Base-by-base conservation (phyloP, 1,139 yeast species). In the Suhomyces coccinellae region DNA sequence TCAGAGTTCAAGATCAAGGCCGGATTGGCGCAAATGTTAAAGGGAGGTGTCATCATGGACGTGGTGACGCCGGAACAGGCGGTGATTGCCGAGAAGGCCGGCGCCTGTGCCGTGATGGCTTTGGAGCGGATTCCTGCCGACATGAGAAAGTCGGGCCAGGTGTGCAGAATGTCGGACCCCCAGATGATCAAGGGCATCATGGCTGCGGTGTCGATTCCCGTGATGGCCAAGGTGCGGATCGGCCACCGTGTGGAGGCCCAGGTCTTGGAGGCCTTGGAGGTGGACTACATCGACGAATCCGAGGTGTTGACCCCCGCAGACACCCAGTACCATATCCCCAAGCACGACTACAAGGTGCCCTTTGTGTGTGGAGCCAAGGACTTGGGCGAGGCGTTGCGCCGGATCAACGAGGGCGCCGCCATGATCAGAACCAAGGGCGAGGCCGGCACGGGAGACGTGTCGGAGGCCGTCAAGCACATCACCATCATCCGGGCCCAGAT, bases 51-150 rank as follows among this genome's bases (percentile, higher is more conserved):
- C 44, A 73, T 72, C 50, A 73, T 73, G 79, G 79, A 73, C 80
- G 95, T 69, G 37, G 77, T 73, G 41, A 73, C 67, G 46, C 72
- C 73, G 26, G 79, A 73, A 52, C 79, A 73, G 54, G 79, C 79
- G 20, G 46, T 51, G 49, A 80, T 87, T 50, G 96, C 96, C 28
- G 95, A 87, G 65, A 75, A 70, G 48, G 93, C 95, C 2, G 96
- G 96, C 50, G 96, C 96, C 11, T 85, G 89, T 69, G 95, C 96
- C 10, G 96, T 87, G 32, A 87, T 87, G 95, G 96, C 95, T 3
- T 74, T 87, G 54, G 96, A 87, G 66, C 73, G 86, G 57, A 88
- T 87, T 46, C 96, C 96, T 17, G 91, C 95, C 13, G 95, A 87
- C 61, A 87, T 87, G 81, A 77, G 95, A 58, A 84, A 82, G 49